These are phyloP conservation scores for Termitomyces sp. DNA, from an alignment of 768 basidiomycete species.

Conservation along the genomic window DNA sequence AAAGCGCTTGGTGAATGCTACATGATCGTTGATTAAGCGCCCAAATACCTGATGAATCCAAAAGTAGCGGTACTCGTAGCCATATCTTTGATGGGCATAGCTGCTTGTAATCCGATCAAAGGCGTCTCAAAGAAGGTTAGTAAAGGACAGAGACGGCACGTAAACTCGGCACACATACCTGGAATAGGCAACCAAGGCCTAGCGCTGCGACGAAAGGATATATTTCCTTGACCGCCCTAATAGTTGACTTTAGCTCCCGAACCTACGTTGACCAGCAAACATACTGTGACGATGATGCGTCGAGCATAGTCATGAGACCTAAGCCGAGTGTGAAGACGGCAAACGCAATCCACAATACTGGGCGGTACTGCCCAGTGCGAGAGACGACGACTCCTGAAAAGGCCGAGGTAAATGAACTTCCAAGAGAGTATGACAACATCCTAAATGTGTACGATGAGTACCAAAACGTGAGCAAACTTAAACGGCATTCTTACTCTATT, in stretches of 20 bases:
- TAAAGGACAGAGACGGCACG: not conserved
- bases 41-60: constrained; percentile 56
- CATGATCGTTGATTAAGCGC: not conserved
- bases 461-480: not conserved
- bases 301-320: constrained; percentile 70
- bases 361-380: constrained; percentile 52
- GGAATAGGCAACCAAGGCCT: constrained; percentile 64
- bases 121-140: constrained; percentile 41
- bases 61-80: constrained; percentile 73
- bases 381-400: constrained; percentile 54
- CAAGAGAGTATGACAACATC: constrained; percentile 74
- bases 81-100: constrained; percentile 87
- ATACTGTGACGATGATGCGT: constrained; percentile 47
- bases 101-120: constrained; percentile 71
- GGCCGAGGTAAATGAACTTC: constrained; percentile 46
- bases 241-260: not conserved
- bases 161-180: constrained; percentile 25
- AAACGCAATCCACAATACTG: constrained; percentile 58
- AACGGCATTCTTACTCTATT: constrained; percentile 43
- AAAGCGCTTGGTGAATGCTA: constrained; percentile 1
- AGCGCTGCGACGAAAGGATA: constrained; percentile 63
- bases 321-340: constrained; percentile 54
- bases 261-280: constrained; percentile 14
- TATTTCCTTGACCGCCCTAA: constrained; percentile 57
- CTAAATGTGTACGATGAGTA: constrained; percentile 25